A percentile compares a stretch with the other conserved stretches of the same genome.
phyloP scores from a whole-genome alignment of 2,329 filamentous ascomycete species.

The Neonectria magnoliae region DNA sequence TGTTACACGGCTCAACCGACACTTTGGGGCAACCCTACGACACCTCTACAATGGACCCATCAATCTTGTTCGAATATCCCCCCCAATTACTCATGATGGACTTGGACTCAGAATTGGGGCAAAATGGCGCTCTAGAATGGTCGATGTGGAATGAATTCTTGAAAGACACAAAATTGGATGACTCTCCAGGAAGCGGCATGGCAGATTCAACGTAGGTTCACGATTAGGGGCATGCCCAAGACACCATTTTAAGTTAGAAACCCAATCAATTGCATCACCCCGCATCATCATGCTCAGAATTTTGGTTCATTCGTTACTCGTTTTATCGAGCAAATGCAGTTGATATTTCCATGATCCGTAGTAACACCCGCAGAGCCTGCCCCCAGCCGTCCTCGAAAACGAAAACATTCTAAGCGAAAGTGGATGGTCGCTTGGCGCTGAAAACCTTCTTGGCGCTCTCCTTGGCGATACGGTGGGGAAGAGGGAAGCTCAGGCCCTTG shows the following conservation, averaged over 20 bases:
- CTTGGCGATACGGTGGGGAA: slow-evolving; percentile 94
- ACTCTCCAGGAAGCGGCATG: slow-evolving; percentile 41
- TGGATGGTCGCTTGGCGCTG: slow-evolving; percentile 90
- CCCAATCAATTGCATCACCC: slow-evolving; percentile 45
- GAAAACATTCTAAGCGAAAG: slow-evolving; percentile 87
- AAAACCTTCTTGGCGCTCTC: slow-evolving; percentile 89
- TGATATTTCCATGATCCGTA: slow-evolving; percentile 69
- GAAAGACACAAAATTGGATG: slow-evolving; percentile 50
- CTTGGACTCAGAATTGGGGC: slow-evolving; percentile 34
- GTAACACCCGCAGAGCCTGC: slow-evolving; percentile 69
- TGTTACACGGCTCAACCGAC: neutral
- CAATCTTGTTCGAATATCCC: slow-evolving; percentile 43
- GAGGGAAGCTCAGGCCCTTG: slow-evolving; percentile 97
- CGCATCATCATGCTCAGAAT: slow-evolving; percentile 43
- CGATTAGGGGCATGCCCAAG: slow-evolving; percentile 12
- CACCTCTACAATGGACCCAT: slow-evolving; percentile 43
- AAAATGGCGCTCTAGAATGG: slow-evolving; percentile 42
- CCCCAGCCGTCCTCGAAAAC: slow-evolving; percentile 62
- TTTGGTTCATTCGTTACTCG: slow-evolving; percentile 59
- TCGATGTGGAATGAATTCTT: slow-evolving; percentile 58
- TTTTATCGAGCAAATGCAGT: slow-evolving; percentile 65
- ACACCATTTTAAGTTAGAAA: slow-evolving; percentile 35
- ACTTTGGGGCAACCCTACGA: slow-evolving; percentile 36
- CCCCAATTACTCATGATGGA: slow-evolving; percentile 41
- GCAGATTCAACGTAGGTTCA: slow-evolving; percentile 31